Evolutionary conservation across 306 rosid species (phyloP).

Genomic region (Spatholobus suberectus): DNA sequence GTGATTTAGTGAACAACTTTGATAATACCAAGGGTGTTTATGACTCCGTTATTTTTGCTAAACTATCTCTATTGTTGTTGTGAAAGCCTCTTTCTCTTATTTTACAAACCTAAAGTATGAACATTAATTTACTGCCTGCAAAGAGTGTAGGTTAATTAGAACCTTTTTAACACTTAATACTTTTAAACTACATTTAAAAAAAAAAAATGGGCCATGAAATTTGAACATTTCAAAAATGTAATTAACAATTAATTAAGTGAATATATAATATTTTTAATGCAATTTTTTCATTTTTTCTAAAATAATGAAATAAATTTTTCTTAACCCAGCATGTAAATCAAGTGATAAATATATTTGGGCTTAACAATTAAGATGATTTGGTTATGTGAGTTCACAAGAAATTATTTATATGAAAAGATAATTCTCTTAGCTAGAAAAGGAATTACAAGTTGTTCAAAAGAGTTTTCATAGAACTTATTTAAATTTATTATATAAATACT

Average conservation of each 20-base stretch:
- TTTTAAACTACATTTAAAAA: background rate
- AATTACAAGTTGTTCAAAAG: background rate
- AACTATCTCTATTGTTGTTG: background rate
- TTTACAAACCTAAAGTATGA: background rate
- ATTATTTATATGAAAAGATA: background rate
- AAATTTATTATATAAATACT: too few relatives aligned
- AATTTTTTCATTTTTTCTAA: background rate
- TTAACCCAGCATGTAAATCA: too few relatives aligned
- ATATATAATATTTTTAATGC: background rate
- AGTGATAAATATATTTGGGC: too few relatives aligned
- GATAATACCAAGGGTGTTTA: conserved; percentile 30
- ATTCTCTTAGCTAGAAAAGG: background rate
- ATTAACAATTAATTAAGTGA: background rate
- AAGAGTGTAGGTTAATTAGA: background rate
- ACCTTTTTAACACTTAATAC: background rate
- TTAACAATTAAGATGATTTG: too few relatives aligned
- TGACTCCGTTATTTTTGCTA: conserved; percentile 1
- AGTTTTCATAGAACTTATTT: background rate
- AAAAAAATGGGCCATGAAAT: background rate
- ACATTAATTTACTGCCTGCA: background rate
- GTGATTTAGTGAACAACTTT: conserved; percentile 24
- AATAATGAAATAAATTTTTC: background rate
- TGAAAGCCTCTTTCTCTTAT: background rate
- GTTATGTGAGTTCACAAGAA: too few relatives aligned
- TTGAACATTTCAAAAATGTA: background rate